Percentiles rank a stretch among this genome's conserved stretches.
These are phyloP conservation scores for Phytopythium aichiense DNA, from an alignment of 352 stramenopile genomes.

Conservation along the genomic window DNA sequence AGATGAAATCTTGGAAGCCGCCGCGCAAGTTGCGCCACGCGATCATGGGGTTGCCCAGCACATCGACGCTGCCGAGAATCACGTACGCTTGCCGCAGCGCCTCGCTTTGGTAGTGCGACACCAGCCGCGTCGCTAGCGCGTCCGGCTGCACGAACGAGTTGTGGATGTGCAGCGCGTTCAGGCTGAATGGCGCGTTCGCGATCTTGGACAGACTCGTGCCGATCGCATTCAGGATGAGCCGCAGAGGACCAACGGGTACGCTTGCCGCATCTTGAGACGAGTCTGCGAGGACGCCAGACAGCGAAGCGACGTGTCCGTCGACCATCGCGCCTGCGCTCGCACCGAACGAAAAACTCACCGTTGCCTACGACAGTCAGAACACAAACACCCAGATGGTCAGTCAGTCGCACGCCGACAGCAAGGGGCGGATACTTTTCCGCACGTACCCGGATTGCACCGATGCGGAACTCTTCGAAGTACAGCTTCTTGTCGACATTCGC, in stretches of 20 bases:
- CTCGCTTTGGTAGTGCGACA: conserved; percentile 86
- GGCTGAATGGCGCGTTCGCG: conserved; percentile 82
- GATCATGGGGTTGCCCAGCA: conserved; percentile 87
- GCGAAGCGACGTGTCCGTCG: conserved; percentile 41
- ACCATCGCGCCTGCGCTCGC: conserved; percentile 60
- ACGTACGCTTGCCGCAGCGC: conserved; percentile 86
- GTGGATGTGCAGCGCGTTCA: conserved; percentile 70
- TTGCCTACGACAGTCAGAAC: conserved; percentile 28
- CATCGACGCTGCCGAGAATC: conserved; percentile 84
- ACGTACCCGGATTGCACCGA: conserved; percentile 72
- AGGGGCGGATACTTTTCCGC: background rate
- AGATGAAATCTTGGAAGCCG: conserved; percentile 82
- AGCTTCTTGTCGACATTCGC: conserved; percentile 78
- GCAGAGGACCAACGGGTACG: conserved; percentile 67
- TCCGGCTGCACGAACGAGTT: conserved; percentile 86
- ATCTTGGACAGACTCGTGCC: conserved; percentile 87
- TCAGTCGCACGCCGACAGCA: background rate
- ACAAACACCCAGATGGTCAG: background rate
- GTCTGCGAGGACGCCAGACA: conserved; percentile 23
- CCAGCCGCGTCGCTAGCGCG: conserved; percentile 55
- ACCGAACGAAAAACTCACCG: conserved; percentile 83
- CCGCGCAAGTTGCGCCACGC: conserved; percentile 82
- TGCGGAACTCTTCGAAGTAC: conserved; percentile 89
- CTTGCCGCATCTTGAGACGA: conserved; percentile 29
- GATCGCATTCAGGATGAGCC: conserved; percentile 84